Percentiles rank a stretch among this genome's conserved stretches.
Evolutionary conservation across 495 filamentous ascomycete genomes (phyloP).

Genomic region (Penicillium nucicola): DNA sequence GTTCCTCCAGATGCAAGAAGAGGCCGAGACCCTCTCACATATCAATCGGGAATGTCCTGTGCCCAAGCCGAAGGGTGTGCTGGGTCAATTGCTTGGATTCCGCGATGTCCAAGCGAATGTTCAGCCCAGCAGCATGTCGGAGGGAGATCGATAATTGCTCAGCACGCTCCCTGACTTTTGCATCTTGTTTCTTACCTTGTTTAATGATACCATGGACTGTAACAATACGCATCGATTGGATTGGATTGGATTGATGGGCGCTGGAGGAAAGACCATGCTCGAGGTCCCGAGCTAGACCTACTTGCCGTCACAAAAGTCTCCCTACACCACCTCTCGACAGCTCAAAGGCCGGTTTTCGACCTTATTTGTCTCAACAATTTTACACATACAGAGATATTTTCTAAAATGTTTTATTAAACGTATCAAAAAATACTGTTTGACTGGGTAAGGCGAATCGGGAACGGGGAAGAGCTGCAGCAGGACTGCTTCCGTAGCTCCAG

Average conservation of each 20-base stretch:
- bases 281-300: conserved; percentile 9
- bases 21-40: conserved; percentile 35
- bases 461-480: too few species aligned
- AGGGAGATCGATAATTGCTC: conserved; percentile 12
- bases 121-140: conserved; percentile 5
- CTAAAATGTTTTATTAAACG: too few species aligned
- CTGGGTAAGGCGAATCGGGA: too few species aligned
- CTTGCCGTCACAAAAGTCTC: too few species aligned
- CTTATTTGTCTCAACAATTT: too few species aligned
- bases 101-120: conserved; percentile 13
- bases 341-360: too few species aligned
- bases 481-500: too few species aligned
- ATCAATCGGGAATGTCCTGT: conserved; percentile 65
- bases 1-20: conserved; percentile 45
- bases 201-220: conserved; percentile 32
- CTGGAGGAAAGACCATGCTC: conserved; percentile 6
- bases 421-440: too few species aligned
- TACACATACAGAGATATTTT: too few species aligned
- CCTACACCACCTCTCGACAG: too few species aligned
- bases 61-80: conserved; percentile 73
- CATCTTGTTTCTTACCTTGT: conserved; percentile 15
- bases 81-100: conserved; percentile 75
- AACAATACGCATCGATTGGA: conserved; percentile 7
- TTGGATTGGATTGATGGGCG: conserved; percentile 2
- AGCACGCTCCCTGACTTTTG: conserved; percentile 1